Evolutionary conservation across 2,329 filamentous ascomycete species (phyloP).

Genomic region (Pezicula neosporulosa): DNA sequence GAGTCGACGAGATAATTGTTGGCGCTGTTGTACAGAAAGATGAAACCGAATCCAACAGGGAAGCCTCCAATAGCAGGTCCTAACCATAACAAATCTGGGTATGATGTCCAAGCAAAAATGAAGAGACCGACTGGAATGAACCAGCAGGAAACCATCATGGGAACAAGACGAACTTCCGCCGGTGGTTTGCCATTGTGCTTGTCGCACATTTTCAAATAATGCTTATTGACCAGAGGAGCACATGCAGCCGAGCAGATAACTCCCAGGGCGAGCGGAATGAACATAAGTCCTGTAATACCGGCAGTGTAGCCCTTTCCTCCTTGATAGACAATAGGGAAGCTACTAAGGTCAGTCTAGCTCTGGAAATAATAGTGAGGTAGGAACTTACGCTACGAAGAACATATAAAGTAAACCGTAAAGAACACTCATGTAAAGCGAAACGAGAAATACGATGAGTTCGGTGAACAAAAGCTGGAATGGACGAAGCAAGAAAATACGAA

Average conservation of each 20-base stretch:
- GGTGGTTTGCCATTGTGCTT: constrained; percentile 71
- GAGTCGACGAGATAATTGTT: constrained; percentile 60
- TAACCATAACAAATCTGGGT: constrained; percentile 50
- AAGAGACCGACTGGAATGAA: constrained; percentile 65
- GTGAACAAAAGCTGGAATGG: constrained; percentile 83
- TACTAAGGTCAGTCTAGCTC: background rate
- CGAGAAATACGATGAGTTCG: constrained; percentile 82
- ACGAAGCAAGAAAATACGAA: constrained; percentile 72
- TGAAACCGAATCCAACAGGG: constrained; percentile 61
- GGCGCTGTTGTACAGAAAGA: constrained; percentile 60
- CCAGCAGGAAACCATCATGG: constrained; percentile 79
- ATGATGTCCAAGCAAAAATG: constrained; percentile 65
- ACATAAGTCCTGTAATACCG: constrained; percentile 77
- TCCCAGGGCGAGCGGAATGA: constrained; percentile 77
- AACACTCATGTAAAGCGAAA: constrained; percentile 82
- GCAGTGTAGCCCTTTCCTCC: constrained; percentile 75
- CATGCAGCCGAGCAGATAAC: constrained; percentile 65
- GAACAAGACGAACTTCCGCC: constrained; percentile 73
- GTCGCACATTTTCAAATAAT: constrained; percentile 64
- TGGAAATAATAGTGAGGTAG: background rate
- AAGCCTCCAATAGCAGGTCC: constrained; percentile 56
- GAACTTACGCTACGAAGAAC: constrained; percentile 34
- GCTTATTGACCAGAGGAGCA: constrained; percentile 72
- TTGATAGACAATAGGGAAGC: constrained; percentile 63
- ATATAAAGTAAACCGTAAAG: constrained; percentile 50